These are phyloP conservation scores for Ophioceras dolichostomum DNA, from an alignment of 2,329 filamentous ascomycete species.

Conservation along the genomic window DNA sequence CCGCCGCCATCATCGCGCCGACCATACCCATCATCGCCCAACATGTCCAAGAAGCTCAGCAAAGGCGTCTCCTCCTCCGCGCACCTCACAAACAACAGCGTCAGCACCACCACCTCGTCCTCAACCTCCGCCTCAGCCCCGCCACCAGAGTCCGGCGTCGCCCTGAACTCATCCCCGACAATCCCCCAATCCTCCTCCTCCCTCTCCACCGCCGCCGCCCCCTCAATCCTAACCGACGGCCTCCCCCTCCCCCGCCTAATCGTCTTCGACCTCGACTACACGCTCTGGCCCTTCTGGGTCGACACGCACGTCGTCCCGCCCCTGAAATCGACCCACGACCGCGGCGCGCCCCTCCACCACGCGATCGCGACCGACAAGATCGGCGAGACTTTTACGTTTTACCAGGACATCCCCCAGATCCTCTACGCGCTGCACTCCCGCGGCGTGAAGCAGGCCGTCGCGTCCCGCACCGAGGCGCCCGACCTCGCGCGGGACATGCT, in stretches of 20 bases:
- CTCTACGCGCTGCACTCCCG: constrained; percentile 43
- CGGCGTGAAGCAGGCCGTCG: constrained; percentile 51
- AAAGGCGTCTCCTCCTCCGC: neutral
- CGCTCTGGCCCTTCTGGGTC: constrained; percentile 98
- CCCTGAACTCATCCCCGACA: constrained; percentile 30
- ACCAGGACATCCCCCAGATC: constrained; percentile 54
- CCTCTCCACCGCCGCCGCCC: too few species aligned
- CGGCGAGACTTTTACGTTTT: constrained; percentile 60
- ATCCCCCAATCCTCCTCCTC: constrained; percentile 64
- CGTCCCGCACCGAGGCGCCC: constrained; percentile 70
- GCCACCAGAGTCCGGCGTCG: neutral
- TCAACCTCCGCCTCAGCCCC: neutral
- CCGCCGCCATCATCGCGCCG: neutral
- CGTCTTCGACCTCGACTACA: constrained; percentile 95
- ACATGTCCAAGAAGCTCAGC: constrained; percentile 7
- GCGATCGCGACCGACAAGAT: constrained; percentile 34
- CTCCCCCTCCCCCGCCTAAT: constrained; percentile 70
- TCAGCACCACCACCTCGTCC: constrained; percentile 1
- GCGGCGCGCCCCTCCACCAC: constrained; percentile 16
- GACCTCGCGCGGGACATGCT: constrained; percentile 73
- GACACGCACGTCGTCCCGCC: constrained; percentile 82
- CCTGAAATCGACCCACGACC: constrained; percentile 35
- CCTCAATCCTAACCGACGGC: constrained; percentile 36
- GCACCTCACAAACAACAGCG: neutral
- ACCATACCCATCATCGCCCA: neutral